Base-by-base conservation (phyloP, 2,329 filamentous ascomycete genomes). In the Lecanicillium sp. region DNA sequence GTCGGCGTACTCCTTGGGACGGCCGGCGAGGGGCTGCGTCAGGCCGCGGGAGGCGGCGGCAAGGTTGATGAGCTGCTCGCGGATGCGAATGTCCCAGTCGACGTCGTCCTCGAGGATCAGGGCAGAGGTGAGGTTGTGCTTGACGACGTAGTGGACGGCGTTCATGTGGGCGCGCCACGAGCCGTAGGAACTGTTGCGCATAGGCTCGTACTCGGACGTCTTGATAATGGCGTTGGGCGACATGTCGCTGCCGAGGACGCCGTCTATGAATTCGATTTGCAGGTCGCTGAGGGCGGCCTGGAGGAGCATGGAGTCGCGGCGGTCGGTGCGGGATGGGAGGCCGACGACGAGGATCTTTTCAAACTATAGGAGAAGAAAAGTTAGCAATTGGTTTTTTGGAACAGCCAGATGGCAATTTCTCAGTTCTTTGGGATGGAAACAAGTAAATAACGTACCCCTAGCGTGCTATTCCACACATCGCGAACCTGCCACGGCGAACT, bases 91-190 rank as follows among this genome's bases (percentile, higher is more conserved):
- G 40, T 77, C 74, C 74, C 74, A 78, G 54, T 78, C 73, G 15
- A 66, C 62, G 40, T 77, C 73, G 47, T 77, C 73, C 48, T 78
- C 74, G 18, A 77, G 50, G 19, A 77, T 69, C 3, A 77, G 54
- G 0, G 68, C 71, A 2, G 66, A 68, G 2, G 60, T 55, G 3
- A 73, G 46, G 30, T 65, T 62, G 10, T 64, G 53, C n/a, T 64
- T 54, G 11, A 74, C 57, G 8, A 43, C 53, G 22, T 35, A 61
- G 57, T 60, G 50, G 25, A 62, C 46, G 0, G 55, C 58, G 33
- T 62, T 61, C 53, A 66, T 57, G 40, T 69, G 65, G 0, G 57
- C 60, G 5, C 58, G 49, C 64, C 64, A 68, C 3, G 54, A 59
- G 1, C 58, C 59, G 13, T 40, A 37, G 22, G 32, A 36, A 35